Evolutionary conservation across 495 filamentous ascomycete species (phyloP).

Genomic region (Tuber magnatum): DNA sequence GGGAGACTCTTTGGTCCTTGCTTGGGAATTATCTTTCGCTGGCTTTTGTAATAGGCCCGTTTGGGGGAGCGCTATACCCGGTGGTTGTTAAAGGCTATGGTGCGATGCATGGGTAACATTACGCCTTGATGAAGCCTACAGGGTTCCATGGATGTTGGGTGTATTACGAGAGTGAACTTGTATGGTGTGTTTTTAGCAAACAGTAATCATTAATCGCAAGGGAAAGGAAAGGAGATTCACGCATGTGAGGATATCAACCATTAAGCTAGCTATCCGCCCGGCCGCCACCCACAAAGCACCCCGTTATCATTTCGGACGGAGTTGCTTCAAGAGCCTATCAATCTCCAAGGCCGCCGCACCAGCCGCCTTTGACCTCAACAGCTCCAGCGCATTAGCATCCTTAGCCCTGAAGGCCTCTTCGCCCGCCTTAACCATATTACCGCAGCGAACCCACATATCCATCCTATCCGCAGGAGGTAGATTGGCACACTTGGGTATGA

Average conservation of each 20-base stretch:
- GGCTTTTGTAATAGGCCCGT: background rate
- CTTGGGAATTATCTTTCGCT: background rate
- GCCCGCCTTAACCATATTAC: constrained; percentile 78
- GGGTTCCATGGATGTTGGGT: background rate
- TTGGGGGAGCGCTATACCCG: background rate
- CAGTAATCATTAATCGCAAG: background rate
- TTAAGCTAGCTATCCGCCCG: background rate
- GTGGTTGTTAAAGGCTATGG: background rate
- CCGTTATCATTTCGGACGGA: constrained; percentile 23
- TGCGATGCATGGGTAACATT: background rate
- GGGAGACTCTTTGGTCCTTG: background rate
- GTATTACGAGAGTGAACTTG: background rate
- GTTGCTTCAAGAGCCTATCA: constrained; percentile 34
- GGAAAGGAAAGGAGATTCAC: background rate
- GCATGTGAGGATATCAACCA: background rate
- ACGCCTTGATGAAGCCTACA: background rate
- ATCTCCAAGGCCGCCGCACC: constrained; percentile 32
- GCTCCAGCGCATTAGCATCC: constrained; percentile 54
- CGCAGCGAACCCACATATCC: constrained; percentile 95
- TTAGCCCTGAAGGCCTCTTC: constrained; percentile 82
- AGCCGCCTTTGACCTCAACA: constrained; percentile 29
- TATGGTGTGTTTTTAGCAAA: background rate
- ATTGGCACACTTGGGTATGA: constrained; percentile 77
- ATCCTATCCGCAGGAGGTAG: constrained; percentile 56
- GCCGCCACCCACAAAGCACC: background rate